Base-by-base conservation (phyloP, 2,329 filamentous ascomycete species). In the Phyllosticta citrichinensis region DNA sequence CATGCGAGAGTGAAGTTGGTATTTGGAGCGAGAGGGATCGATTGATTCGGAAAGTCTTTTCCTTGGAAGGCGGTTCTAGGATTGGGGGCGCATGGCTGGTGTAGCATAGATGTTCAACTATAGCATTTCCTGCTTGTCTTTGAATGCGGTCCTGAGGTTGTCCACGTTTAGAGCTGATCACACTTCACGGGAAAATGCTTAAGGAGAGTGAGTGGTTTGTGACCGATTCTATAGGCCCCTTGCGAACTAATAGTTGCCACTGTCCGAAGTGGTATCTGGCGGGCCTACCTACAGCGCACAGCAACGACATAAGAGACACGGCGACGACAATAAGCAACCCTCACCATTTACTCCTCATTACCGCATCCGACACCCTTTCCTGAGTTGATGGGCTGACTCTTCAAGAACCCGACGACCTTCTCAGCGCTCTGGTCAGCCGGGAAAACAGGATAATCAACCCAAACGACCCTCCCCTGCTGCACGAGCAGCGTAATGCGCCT, bases 391-490 rank as follows among this genome's bases (percentile, higher is more conserved):
- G 40, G 52, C 24, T 55, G 58, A 10, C 30, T 35, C 54, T 61
- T 19, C 58, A 61, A n/a, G 47, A 35, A 77, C 62, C 68, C 66
- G 58, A 74, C 64, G 40, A 75, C 70, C 60, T 75, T 69, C 62
- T 70, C 69, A 10, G 75, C 74, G 64, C 72, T 76, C 62, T 69
- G 65, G 63, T 76, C 70, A 17, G 76, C 73, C 56, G 75, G 72
- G 64, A 77, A 74, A 8, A 77, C 74, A n/a, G 73, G 75, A 69
- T 77, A 78, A 68, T 71, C 77, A 19, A 75, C 70, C 64, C 73
- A 74, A 53, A 72, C 63, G 40, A 78, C 69, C 64, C 67, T 73
- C 5, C 75, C 75, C 64, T 76, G 69, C 60, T 74, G 65, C 24
- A 77, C 64, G 10, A 72, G 73, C 62, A 78, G 63, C 55, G 70